Conservation (phyloP, 768 basidiomycete species). For the Mycena vulgaris region DNA sequence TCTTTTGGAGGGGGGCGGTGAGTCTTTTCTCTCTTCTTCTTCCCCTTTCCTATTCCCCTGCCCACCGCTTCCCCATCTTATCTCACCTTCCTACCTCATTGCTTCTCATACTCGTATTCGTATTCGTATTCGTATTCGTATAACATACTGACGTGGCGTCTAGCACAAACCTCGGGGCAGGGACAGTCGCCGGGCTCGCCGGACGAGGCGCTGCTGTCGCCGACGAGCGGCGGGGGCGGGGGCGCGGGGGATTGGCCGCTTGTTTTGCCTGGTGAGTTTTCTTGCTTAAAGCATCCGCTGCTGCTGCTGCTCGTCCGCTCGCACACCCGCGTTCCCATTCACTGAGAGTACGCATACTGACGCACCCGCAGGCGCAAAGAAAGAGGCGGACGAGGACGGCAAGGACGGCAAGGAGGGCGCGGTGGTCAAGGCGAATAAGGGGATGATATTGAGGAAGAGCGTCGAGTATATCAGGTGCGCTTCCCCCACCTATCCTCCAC, state of each 20-base stretch:
- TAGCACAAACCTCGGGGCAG: constrained; percentile 16
- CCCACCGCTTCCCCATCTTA: neutral
- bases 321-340: too few relatives aligned
- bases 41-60: neutral
- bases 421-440: constrained; percentile 93
- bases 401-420: constrained; percentile 52
- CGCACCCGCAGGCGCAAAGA: constrained; percentile 21
- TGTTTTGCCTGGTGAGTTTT: constrained; percentile 31
- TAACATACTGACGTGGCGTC: neutral
- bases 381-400: constrained; percentile 40
- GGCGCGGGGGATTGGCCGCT: constrained; percentile 34
- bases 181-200: constrained; percentile 30
- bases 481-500: constrained; percentile 5
- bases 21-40: constrained; percentile 16
- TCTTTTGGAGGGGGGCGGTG: constrained; percentile 73
- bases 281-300: too few relatives aligned
- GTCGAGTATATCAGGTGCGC: constrained; percentile 76
- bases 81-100: neutral
- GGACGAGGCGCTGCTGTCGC: constrained; percentile 34
- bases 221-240: neutral
- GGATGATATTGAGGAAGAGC: constrained; percentile 91
- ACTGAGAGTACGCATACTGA: too few relatives aligned
- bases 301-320: too few relatives aligned
- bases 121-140: too few relatives aligned
- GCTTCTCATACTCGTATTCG: too few relatives aligned